Evolutionary conservation across 2,329 filamentous ascomycete genomes (phyloP).

Genomic region (Periglandula ipomoeae): DNA sequence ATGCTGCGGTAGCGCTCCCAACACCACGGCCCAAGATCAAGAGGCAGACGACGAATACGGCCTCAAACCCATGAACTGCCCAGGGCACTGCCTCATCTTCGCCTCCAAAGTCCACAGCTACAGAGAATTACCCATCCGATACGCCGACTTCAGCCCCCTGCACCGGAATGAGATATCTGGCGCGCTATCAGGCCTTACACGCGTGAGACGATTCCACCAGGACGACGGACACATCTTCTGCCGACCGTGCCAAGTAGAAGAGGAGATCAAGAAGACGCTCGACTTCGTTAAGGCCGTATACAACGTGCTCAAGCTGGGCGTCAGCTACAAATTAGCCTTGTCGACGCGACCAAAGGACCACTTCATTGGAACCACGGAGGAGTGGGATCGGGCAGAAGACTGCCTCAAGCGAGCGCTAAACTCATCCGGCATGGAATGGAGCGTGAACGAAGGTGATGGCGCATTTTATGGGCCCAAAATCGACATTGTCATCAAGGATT

Average conservation of each 20-base stretch:
- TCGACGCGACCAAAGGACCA: constrained; percentile 70
- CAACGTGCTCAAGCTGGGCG: constrained; percentile 56
- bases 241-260: constrained; percentile 62
- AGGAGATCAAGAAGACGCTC: constrained; percentile 65
- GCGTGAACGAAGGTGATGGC: constrained; percentile 70
- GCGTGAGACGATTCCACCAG: constrained; percentile 80
- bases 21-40: constrained; percentile 26
- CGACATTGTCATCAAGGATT: constrained; percentile 72
- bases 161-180: constrained; percentile 82
- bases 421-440: constrained; percentile 65
- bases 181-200: constrained; percentile 69
- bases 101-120: constrained; percentile 65
- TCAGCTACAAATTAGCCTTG: constrained; percentile 62
- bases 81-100: constrained; percentile 80
- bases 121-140: constrained; percentile 71
- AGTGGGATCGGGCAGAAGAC: constrained; percentile 44
- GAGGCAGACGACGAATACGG: constrained; percentile 66
- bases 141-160: constrained; percentile 81
- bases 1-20: constrained; percentile 23
- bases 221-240: constrained; percentile 92
- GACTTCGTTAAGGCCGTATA: constrained; percentile 69
- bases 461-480: constrained; percentile 92
- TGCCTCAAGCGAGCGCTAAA: constrained; percentile 35
- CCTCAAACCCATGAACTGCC: constrained; percentile 90
- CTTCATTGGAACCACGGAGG: constrained; percentile 64